Evolutionary conservation across 75 land plant genomes (phyloP).

Genomic region (Picea sitchensis): DNA sequence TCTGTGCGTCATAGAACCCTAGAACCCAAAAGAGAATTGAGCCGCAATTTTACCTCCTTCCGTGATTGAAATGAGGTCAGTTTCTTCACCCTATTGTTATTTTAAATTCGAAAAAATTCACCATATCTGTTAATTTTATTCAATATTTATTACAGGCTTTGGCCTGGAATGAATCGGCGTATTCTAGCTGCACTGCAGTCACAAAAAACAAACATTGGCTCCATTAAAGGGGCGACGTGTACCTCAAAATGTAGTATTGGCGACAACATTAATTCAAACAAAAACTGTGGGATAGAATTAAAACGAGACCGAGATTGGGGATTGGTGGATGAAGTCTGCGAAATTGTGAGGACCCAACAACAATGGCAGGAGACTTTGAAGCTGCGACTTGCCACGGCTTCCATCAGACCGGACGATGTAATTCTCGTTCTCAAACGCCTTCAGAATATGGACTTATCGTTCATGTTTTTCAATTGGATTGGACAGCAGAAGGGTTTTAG

Average conservation of each 20-base stretch:
- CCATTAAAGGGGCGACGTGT: background rate
- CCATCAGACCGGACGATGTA: background rate
- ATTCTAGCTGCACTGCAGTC: background rate
- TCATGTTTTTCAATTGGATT: conserved; percentile 1
- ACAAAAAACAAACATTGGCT: no score
- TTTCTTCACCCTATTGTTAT: background rate
- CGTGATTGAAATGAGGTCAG: background rate
- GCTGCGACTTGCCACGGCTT: background rate
- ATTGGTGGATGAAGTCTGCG: background rate
- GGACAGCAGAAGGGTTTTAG: background rate
- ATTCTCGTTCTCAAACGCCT: conserved; percentile 6
- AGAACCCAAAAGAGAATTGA: no score
- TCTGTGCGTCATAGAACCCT: no score
- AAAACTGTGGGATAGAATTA: background rate
- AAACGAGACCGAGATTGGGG: background rate
- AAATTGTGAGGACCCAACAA: conserved; percentile 1
- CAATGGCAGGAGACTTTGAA: conserved; percentile 1
- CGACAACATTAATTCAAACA: no score
- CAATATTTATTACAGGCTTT: background rate
- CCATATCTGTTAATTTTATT: background rate
- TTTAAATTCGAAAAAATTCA: background rate
- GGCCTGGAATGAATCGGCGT: conserved; percentile 3
- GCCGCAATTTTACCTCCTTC: no score
- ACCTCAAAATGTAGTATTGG: background rate
- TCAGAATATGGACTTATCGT: background rate